These are phyloP conservation scores for Hyphodiscus hymeniophilus DNA, from an alignment of 495 filamentous ascomycete genomes.

Conservation along the genomic window DNA sequence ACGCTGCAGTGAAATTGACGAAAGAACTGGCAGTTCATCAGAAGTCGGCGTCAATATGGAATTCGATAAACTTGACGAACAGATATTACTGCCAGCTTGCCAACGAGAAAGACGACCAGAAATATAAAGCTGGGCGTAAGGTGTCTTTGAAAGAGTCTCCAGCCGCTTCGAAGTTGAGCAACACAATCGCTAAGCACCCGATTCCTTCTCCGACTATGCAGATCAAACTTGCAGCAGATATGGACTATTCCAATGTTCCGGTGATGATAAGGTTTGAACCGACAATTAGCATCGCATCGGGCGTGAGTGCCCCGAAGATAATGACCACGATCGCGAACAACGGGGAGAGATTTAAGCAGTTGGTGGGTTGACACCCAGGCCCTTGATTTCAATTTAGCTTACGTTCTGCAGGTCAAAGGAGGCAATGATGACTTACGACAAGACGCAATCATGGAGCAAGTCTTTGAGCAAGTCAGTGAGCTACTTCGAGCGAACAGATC, in stretches of 20 bases:
- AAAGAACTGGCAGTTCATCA: constrained; percentile 39
- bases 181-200: constrained; percentile 42
- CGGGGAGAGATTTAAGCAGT: constrained; percentile 72
- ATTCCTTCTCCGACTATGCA: constrained; percentile 89
- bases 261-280: constrained; percentile 57
- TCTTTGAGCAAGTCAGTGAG: constrained; percentile 90
- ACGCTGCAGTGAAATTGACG: constrained; percentile 60
- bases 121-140: constrained; percentile 60
- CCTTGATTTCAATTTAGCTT: constrained; percentile 6
- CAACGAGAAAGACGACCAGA: constrained; percentile 43
- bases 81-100: constrained; percentile 68
- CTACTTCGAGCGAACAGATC: constrained; percentile 76
- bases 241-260: constrained; percentile 70
- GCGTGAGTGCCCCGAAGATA: constrained; percentile 87
- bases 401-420: constrained; percentile 61
- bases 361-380: constrained; percentile 40
- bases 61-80: constrained; percentile 62
- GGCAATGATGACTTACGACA: constrained; percentile 95
- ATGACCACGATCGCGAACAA: constrained; percentile 69
- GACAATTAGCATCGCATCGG: constrained; percentile 75
- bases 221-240: constrained; percentile 61
- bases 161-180: constrained; percentile 49
- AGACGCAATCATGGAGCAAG: constrained; percentile 99
- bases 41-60: constrained; percentile 49
- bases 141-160: constrained; percentile 49